phyloP scores from a whole-genome alignment of 2,329 filamentous ascomycete genomes.

The Fusarium sp. region DNA sequence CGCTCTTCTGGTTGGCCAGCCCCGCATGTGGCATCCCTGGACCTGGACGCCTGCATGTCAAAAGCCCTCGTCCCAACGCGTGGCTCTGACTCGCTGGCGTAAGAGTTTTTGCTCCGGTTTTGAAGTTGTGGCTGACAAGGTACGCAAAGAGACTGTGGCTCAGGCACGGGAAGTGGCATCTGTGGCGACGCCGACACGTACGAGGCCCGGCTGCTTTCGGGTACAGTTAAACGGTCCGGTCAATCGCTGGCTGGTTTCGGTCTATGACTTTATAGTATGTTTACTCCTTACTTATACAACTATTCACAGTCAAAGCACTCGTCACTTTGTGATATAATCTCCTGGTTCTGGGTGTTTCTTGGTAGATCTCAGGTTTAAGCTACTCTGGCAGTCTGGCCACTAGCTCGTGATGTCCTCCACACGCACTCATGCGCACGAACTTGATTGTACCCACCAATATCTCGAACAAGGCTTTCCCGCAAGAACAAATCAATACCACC shows the following conservation, averaged over 20 bases:
- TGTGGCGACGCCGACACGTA: conserved; percentile 36
- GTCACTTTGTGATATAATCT: conserved; percentile 3
- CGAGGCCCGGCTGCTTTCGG: conserved; percentile 22
- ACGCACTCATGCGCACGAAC: conserved; percentile 5
- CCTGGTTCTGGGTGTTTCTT: conserved; percentile 2
- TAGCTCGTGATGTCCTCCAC: conserved; percentile 29
- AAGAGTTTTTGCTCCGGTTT: conserved; percentile 22
- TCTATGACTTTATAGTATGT: background rate
- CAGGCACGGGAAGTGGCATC: conserved; percentile 20
- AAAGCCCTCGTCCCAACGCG: conserved; percentile 24
- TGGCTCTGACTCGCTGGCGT: conserved; percentile 37
- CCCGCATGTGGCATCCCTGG: conserved; percentile 35
- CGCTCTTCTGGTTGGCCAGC: conserved; percentile 30
- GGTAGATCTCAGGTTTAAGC: background rate
- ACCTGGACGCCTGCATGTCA: conserved; percentile 42
- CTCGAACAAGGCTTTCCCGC: background rate
- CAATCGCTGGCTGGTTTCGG: conserved; percentile 25
- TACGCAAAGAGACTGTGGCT: conserved; percentile 24
- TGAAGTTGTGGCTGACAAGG: conserved; percentile 27
- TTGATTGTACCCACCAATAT: conserved; percentile 18
- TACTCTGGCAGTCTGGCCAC: conserved; percentile 10
- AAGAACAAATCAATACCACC: background rate
- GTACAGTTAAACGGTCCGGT: conserved; percentile 6
- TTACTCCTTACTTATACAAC: conserved; percentile 4
- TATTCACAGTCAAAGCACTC: conserved; percentile 10